Evolutionary conservation across 345 rosid species (phyloP), one percentile per base, ranked within the genome.

Genomic region (Euphorbia lathyris): DNA sequence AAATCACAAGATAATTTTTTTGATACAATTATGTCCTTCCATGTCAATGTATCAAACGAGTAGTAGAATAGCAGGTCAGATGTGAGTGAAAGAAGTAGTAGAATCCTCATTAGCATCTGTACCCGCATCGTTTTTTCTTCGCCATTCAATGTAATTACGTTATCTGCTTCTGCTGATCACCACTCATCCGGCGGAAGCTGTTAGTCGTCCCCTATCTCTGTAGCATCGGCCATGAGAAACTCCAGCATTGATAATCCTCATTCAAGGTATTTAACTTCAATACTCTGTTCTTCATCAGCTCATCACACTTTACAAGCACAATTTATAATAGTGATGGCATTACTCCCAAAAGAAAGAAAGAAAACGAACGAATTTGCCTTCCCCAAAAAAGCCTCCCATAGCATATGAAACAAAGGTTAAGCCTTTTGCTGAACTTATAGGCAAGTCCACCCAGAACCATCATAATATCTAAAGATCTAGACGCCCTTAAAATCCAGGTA

Each of bases 211-310:
- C 11, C 10, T 16, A 29, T 38, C 20, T 52, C 50, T n/a, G 19
- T 7, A 26, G 29, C 48, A 34, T 30, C 10, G 14, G 20, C 61
- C 20, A 34, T 7, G 38, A 30, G 58, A 66, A 32, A 19, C 48
- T 36, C 30, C 64, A 38, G 38, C 61, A 29, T 17, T 68, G 1
- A n/a, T 50, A 75, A 26, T 64, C 67, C 52, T 42, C n/a, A 22
- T 5, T 13, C 19, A 29, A 42, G 19, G 27, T 45, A 40, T 40
- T 7, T 7, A 23, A 43, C 23, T 64, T n/a, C 20, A 20, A 36
- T 34, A 20, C 48, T 36, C 25, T 4, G 1, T 45, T 0, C 29
- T 36, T 62, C 65, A 36, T 29, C 10, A 40, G 34, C 62, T 59
- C 61, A 55, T 9, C 60, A 7, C 20, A 22, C 30, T 48, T 6